Evolutionary conservation across 768 basidiomycete genomes (phyloP).

Genomic region (Obba rivulosa): DNA sequence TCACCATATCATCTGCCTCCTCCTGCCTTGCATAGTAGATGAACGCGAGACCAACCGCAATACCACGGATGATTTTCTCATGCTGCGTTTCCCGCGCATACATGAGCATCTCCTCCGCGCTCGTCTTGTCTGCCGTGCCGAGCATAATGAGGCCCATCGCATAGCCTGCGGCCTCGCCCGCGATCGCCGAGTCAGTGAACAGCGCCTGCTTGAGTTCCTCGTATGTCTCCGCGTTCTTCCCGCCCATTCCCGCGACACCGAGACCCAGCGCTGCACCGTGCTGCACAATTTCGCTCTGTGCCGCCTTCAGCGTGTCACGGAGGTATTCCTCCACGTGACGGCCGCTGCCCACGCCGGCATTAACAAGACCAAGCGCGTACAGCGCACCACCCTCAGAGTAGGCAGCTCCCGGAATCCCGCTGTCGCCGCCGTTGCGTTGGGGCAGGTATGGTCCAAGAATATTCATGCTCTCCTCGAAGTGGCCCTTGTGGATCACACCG

Average conservation of each 20-base stretch:
- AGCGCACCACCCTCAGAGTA: slow-evolving; percentile 97
- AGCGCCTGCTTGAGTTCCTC: slow-evolving; percentile 86
- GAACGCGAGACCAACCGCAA: slow-evolving; percentile 90
- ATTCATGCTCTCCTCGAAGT: slow-evolving; percentile 87
- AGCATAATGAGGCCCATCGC: slow-evolving; percentile 99
- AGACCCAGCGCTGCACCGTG: slow-evolving; percentile 96
- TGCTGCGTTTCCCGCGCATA: slow-evolving; percentile 98
- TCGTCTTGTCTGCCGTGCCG: slow-evolving; percentile 77
- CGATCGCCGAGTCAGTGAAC: slow-evolving; percentile 90
- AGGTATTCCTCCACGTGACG: slow-evolving; percentile 70
- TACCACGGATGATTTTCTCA: slow-evolving; percentile 97
- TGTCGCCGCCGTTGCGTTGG: slow-evolving; percentile 62
- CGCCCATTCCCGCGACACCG: slow-evolving; percentile 95
- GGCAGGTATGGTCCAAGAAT: slow-evolving; percentile 95
- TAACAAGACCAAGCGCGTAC: slow-evolving; percentile 91
- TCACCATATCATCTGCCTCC: slow-evolving; percentile 82
- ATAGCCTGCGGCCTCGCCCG: slow-evolving; percentile 93
- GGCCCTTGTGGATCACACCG: slow-evolving; percentile 97
- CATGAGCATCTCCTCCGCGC: slow-evolving; percentile 89
- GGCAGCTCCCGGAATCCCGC: slow-evolving; percentile 68
- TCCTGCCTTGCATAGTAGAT: slow-evolving; percentile 92
- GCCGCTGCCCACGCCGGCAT: slow-evolving; percentile 80
- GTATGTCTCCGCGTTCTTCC: slow-evolving; percentile 82
- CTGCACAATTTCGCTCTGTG: slow-evolving; percentile 84
- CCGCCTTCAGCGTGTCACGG: slow-evolving; percentile 69